Evolutionary conservation across 2,329 filamentous ascomycete species (phyloP).

Genomic region (Paecilomyces formosus): DNA sequence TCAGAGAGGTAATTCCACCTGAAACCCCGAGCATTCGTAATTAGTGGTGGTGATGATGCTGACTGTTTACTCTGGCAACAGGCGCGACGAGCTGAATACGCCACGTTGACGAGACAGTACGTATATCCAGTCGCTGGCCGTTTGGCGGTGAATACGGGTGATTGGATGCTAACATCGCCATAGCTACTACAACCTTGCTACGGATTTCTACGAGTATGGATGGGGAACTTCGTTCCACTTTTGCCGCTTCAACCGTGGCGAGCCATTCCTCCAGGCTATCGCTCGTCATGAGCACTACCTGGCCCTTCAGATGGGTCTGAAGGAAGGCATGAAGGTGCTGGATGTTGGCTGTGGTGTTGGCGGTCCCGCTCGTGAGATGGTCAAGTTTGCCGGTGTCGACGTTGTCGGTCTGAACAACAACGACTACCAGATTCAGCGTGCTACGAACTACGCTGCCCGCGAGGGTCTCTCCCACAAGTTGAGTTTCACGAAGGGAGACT

Average conservation of each 20-base stretch:
- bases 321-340: constrained; percentile 79
- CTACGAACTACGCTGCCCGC: constrained; percentile 74
- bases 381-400: constrained; percentile 86
- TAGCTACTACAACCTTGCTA: constrained; percentile 95
- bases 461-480: constrained; percentile 75
- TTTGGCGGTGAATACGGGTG: background rate
- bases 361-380: constrained; percentile 89
- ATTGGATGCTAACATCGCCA: constrained; percentile 2
- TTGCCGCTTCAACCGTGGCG: constrained; percentile 81
- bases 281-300: constrained; percentile 97
- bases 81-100: constrained; percentile 80
- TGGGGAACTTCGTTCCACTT: constrained; percentile 98
- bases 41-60: background rate
- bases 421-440: constrained; percentile 95
- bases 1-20: constrained; percentile 58
- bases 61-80: constrained; percentile 25
- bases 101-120: constrained; percentile 85
- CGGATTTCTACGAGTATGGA: constrained; percentile 91
- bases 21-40: background rate
- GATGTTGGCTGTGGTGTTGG: constrained; percentile 97
- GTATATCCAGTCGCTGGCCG: constrained; percentile 25
- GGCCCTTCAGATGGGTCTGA: constrained; percentile 77
- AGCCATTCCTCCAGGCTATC: constrained; percentile 85
- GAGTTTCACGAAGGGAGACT: constrained; percentile 87
- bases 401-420: constrained; percentile 97